A percentile compares a stretch with the other conserved stretches of the same genome.
phyloP scores from a whole-genome alignment of 208 protist genomes.

The Polymyxa betae region DNA sequence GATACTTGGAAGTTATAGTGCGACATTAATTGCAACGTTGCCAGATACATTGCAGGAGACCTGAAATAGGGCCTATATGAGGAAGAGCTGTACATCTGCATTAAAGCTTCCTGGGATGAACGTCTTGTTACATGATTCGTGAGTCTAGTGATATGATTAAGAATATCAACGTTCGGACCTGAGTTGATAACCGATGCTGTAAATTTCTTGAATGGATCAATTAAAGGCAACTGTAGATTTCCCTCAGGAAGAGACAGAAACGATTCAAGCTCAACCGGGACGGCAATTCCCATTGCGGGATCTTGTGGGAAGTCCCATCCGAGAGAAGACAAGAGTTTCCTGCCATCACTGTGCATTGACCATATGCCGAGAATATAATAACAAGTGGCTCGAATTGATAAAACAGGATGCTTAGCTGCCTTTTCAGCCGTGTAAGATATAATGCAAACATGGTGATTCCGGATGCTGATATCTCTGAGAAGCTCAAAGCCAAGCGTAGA shows the following conservation, averaged over 20 bases:
- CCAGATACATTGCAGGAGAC: conserved; percentile 2
- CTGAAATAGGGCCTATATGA: not conserved
- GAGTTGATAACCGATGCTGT: not conserved
- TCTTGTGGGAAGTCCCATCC: conserved; percentile 13
- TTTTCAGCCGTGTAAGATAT: not conserved
- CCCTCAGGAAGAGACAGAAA: not conserved
- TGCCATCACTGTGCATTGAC: conserved; percentile 1
- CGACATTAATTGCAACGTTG: not conserved
- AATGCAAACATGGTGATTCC: not conserved
- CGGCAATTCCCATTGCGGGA: not conserved
- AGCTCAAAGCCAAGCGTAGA: not conserved
- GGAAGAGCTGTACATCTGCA: not conserved
- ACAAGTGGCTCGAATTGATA: conserved; percentile 10
- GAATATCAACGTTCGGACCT: not conserved
- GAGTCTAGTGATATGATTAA: not conserved
- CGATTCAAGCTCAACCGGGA: not conserved
- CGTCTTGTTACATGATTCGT: not conserved
- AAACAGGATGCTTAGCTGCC: not conserved
- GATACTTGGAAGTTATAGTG: not conserved
- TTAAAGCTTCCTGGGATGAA: not conserved
- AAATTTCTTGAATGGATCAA: not conserved
- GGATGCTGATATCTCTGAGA: not conserved
- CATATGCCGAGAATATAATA: conserved; percentile 3
- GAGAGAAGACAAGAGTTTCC: not conserved
- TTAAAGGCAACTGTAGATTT: too few species aligned